Conservation (phyloP, 306 rosid species). For the Vigna radiata region DNA sequence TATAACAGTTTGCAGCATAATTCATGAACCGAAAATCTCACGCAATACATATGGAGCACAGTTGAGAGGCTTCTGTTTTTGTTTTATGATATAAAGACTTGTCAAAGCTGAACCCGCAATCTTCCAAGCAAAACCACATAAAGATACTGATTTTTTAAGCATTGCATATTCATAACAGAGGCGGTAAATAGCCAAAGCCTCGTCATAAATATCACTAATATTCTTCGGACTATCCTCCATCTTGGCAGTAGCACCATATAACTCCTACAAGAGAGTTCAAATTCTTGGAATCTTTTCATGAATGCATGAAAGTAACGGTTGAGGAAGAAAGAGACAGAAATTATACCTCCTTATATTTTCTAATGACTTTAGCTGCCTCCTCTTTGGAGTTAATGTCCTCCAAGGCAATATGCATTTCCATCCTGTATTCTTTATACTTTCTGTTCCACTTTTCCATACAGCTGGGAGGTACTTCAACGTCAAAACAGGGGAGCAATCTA, state of each 20-base stretch:
- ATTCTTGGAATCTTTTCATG: not conserved
- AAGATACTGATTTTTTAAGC: fast-evolving
- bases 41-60: slow-evolving; percentile 54
- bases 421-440: slow-evolving; percentile 44
- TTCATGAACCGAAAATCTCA: slow-evolving; percentile 48
- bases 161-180: slow-evolving; percentile 59
- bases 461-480: slow-evolving; percentile 53
- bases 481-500: slow-evolving; percentile 62
- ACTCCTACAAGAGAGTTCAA: slow-evolving; percentile 42
- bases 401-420: slow-evolving; percentile 53
- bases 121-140: slow-evolving; percentile 71
- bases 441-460: slow-evolving; percentile 52
- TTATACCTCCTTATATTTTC: slow-evolving; percentile 57
- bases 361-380: slow-evolving; percentile 53
- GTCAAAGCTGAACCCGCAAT: slow-evolving; percentile 69
- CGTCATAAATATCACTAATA: slow-evolving; percentile 52
- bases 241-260: slow-evolving; percentile 54
- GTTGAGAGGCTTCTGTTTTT: slow-evolving; percentile 36
- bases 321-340: not conserved
- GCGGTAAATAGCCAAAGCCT: slow-evolving; percentile 69
- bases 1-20: no score
- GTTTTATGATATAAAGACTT: slow-evolving; percentile 39
- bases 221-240: slow-evolving; percentile 52
- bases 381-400: slow-evolving; percentile 4
- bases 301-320: not conserved